phyloP scores from a whole-genome alignment of 129 eudicot species.

The Silybum marianum region DNA sequence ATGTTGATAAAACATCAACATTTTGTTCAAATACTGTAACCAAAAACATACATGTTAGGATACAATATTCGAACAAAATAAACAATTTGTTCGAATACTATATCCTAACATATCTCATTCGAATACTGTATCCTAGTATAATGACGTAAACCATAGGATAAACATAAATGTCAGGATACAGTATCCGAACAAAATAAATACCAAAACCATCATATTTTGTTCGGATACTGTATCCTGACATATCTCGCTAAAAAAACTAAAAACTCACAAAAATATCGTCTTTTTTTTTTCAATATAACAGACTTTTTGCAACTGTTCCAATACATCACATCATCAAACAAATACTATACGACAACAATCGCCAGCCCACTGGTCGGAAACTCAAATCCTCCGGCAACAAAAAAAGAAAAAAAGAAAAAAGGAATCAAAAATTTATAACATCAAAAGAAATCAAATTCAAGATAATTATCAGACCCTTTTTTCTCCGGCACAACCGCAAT shows the following conservation, averaged over 20 bases:
- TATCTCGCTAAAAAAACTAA: neutral
- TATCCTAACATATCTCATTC: too few relatives aligned
- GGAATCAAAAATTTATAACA: slow-evolving; percentile 11
- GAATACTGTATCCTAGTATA: neutral
- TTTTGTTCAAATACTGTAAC: too few relatives aligned
- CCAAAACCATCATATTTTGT: neutral
- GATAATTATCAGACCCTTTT: slow-evolving; percentile 70
- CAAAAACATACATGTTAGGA: too few relatives aligned
- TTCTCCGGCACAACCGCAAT: slow-evolving; percentile 43
- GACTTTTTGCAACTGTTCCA: slow-evolving; percentile 43
- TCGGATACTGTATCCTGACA: neutral
- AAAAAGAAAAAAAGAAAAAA: slow-evolving; percentile 15
- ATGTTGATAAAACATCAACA: neutral
- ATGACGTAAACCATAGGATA: neutral
- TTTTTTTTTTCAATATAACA: slow-evolving; percentile 43
- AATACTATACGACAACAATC: slow-evolving; percentile 42
- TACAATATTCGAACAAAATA: too few relatives aligned
- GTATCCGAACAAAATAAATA: neutral
- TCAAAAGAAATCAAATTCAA: slow-evolving; percentile 92
- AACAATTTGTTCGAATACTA: too few relatives aligned
- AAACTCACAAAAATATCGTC: slow-evolving; percentile 32
- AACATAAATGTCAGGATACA: neutral
- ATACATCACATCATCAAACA: slow-evolving; percentile 41
- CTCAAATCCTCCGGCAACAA: slow-evolving; percentile 30
- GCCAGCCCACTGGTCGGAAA: slow-evolving; percentile 19